These are phyloP conservation scores for Calonectria pteridis DNA, from an alignment of 2,329 filamentous ascomycete genomes.

Conservation along the genomic window DNA sequence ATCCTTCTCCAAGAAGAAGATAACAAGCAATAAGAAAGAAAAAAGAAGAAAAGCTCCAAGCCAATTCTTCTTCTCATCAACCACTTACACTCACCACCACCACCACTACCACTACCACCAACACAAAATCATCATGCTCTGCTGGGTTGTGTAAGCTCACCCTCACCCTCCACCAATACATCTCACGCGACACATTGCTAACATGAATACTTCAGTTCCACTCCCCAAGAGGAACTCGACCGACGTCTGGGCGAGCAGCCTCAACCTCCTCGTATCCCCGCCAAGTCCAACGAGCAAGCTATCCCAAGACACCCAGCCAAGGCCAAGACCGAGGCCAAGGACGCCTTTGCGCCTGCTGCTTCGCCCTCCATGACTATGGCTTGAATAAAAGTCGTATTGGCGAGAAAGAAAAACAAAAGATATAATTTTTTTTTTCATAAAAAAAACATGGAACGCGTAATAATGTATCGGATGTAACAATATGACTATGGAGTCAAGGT, in stretches of 20 bases:
- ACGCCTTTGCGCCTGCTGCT: neutral
- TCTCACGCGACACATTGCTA: neutral
- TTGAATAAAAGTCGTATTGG: neutral
- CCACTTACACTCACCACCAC: neutral
- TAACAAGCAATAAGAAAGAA: neutral
- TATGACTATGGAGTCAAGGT: conserved; percentile 14
- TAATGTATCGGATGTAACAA: conserved; percentile 14
- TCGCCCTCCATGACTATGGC: conserved; percentile 8
- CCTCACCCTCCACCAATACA: neutral
- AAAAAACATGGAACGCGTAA: neutral
- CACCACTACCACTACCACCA: neutral
- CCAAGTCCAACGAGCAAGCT: conserved; percentile 9
- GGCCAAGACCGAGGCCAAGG: conserved; percentile 11
- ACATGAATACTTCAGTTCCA: conserved; percentile 7
- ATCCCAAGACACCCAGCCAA: conserved; percentile 5
- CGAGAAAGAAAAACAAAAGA: neutral
- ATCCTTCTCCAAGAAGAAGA: neutral
- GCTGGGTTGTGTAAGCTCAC: conserved; percentile 26
- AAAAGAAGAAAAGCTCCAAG: neutral
- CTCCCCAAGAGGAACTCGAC: conserved; percentile 27
- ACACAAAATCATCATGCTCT: conserved; percentile 26
- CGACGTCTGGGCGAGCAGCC: conserved; percentile 20
- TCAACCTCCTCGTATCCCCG: conserved; percentile 23
- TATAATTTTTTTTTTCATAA: too few relatives aligned
- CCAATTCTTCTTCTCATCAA: neutral